Percentiles rank a stretch among this genome's conserved stretches.
Conservation (phyloP, 805 yeast genomes). For the Yarrowia keelungensis region DNA sequence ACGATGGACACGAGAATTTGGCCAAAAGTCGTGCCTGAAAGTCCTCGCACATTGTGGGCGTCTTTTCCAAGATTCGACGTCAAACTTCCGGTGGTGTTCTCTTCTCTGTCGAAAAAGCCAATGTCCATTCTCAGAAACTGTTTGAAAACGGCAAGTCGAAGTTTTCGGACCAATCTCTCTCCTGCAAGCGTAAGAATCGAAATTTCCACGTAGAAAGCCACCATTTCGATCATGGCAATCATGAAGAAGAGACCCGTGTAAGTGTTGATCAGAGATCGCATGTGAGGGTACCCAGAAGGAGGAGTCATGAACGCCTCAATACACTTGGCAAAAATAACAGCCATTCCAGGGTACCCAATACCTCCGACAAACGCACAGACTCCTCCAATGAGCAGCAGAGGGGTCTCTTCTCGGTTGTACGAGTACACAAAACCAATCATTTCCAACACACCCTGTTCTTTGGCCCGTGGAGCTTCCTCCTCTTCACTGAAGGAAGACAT, state of each 20-base stretch:
- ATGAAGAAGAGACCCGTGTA: conserved; percentile 50
- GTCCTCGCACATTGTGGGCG: conserved; percentile 52
- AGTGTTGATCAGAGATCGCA: conserved; percentile 51
- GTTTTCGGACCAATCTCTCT: conserved; percentile 49
- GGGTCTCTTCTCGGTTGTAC: conserved; percentile 45
- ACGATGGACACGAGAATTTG: conserved; percentile 51
- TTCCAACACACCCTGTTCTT: conserved; percentile 6
- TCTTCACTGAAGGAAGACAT: conserved; percentile 1
- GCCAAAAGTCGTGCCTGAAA: conserved; percentile 54
- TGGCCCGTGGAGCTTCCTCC: background rate
- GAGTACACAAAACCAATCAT: conserved; percentile 41
- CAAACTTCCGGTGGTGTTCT: conserved; percentile 52
- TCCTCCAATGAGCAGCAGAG: conserved; percentile 45
- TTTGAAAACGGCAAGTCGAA: conserved; percentile 48
- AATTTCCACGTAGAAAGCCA: conserved; percentile 44
- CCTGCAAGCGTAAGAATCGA: conserved; percentile 46
- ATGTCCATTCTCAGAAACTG: conserved; percentile 52
- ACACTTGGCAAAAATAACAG: conserved; percentile 51
- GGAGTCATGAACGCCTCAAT: conserved; percentile 50
- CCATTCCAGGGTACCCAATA: conserved; percentile 51
- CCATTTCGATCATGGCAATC: conserved; percentile 48
- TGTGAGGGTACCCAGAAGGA: conserved; percentile 45
- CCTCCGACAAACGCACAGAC: conserved; percentile 48
- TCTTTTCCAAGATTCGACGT: conserved; percentile 52
- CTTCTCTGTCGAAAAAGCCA: conserved; percentile 50